phyloP scores from a whole-genome alignment of 352 stramenopile species.

The Phytopythium chamaehyphon region DNA sequence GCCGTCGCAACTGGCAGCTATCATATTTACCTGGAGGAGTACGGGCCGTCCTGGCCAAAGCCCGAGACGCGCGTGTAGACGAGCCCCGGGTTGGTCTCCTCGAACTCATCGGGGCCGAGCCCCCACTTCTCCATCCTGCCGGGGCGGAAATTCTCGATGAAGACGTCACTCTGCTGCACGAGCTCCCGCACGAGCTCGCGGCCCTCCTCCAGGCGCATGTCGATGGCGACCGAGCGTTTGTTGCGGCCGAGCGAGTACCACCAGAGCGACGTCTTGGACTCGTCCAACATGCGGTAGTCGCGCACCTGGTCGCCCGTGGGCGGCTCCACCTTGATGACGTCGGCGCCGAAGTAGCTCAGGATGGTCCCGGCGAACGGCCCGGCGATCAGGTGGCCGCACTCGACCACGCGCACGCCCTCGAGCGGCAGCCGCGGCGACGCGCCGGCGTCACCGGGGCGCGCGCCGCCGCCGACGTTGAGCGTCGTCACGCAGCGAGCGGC shows the following conservation, averaged over 20 bases:
- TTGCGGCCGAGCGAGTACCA: constrained; percentile 88
- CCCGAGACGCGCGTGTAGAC: constrained; percentile 84
- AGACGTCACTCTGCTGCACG: constrained; percentile 68
- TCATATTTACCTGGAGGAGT: constrained; percentile 39
- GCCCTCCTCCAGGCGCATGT: constrained; percentile 71
- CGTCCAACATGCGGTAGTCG: constrained; percentile 72
- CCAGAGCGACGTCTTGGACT: constrained; percentile 77
- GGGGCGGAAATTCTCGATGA: constrained; percentile 89
- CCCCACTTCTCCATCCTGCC: constrained; percentile 87
- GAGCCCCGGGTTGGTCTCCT: constrained; percentile 69
- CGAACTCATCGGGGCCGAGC: constrained; percentile 71
- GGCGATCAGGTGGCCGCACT: constrained; percentile 79
- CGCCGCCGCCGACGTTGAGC: constrained; percentile 8
- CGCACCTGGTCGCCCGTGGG: constrained; percentile 81
- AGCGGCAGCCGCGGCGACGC: constrained; percentile 37
- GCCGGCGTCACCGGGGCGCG: neutral
- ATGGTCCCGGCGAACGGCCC: constrained; percentile 82
- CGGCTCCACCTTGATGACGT: constrained; percentile 90
- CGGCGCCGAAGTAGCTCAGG: constrained; percentile 85
- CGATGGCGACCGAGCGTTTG: constrained; percentile 81
- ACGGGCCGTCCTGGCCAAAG: constrained; percentile 81
- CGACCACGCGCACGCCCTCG: constrained; percentile 66
- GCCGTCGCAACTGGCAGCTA: neutral
- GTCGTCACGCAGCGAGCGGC: constrained; percentile 24
- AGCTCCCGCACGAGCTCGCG: constrained; percentile 68